phyloP scores from a whole-genome alignment of 345 rosid genomes.

The Eucalyptus polyanthemos region DNA sequence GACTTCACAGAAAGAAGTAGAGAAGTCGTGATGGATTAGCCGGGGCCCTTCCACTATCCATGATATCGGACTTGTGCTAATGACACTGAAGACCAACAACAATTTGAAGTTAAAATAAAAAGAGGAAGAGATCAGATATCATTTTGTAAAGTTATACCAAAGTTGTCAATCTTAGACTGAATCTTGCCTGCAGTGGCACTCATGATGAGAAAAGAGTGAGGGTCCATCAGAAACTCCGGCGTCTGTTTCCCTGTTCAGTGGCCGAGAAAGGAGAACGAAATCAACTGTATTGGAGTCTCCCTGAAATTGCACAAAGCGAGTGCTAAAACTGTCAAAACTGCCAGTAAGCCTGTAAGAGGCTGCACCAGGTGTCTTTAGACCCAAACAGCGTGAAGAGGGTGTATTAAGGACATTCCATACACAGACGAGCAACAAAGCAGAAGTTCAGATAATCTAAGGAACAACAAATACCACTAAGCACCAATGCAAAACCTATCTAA shows the following conservation, averaged over 20 bases:
- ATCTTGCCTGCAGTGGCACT: slow-evolving; percentile 75
- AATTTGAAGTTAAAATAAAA: neutral
- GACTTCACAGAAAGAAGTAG: slow-evolving; percentile 43
- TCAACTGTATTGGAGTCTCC: slow-evolving; percentile 41
- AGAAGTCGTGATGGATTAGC: slow-evolving; percentile 49
- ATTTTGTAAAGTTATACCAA: neutral
- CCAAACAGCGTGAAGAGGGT: neutral
- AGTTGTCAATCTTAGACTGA: neutral
- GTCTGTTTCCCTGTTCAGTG: slow-evolving; percentile 10
- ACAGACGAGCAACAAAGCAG: neutral
- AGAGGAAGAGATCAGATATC: neutral
- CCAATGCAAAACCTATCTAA: neutral
- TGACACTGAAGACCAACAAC: slow-evolving; percentile 24
- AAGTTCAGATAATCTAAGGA: neutral
- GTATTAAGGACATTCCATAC: neutral
- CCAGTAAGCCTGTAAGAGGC: neutral
- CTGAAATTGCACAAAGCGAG: slow-evolving; percentile 22
- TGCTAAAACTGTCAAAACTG: neutral
- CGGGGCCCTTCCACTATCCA: slow-evolving; percentile 69
- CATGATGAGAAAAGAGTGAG: slow-evolving; percentile 58
- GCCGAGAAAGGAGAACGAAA: slow-evolving; percentile 55
- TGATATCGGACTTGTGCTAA: slow-evolving; percentile 51
- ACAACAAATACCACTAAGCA: neutral
- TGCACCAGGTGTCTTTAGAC: neutral
- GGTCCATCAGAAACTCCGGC: slow-evolving; percentile 29